Base-by-base conservation (phyloP, 2,329 filamentous ascomycete species). In the Teratosphaeria destructans region DNA sequence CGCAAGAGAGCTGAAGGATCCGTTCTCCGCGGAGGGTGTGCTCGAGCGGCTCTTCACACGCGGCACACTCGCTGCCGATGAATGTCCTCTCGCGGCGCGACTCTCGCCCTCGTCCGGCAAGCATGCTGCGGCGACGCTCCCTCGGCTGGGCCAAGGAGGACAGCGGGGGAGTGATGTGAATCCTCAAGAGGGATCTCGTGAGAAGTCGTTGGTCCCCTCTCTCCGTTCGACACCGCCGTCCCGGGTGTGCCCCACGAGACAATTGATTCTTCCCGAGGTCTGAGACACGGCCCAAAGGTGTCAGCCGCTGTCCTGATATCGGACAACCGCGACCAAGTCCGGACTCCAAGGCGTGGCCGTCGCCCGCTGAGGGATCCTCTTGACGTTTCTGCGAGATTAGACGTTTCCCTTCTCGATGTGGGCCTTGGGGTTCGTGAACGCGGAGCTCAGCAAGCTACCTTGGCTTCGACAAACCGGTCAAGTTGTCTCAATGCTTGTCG, bases 21-120 rank as follows among this genome's bases (percentile, higher is more conserved):
- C 91, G 86, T 77, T 99, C 94, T 61, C 94, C 94, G 56, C 89
- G 88, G 54, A 99, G 81, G 3, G 91, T 99, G 74, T 97, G 93
- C 75, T 97, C 94, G 63, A 99, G 78, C 3, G 92, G 92, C 76
- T 99, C 94, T 73, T 99, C 94, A 72, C 94, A 99, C 16, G 96
- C 92, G 56, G 92, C 89, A 76, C 94, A 99, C 77, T 95, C 89
- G 72, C 86, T 91, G 54, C 94, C 94, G 58, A 97, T 89, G 76
- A 96, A 97, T 1, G 93, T 99, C 72, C 94, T 84, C 76, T 97
- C 93, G 71, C 92, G 83, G 71, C 94, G 84, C 65, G 85, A 64
- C 49, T 68, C 67, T 32, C 67, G 65, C 14, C 62, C 63, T 57
- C 69, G 70, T 35, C 66, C 61, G 57, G 68, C 67, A 56, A 71